Percentiles rank a stretch among this genome's conserved stretches.
Evolutionary conservation across 306 rosid species (phyloP).

Genomic region (Leucaena leucocephala): DNA sequence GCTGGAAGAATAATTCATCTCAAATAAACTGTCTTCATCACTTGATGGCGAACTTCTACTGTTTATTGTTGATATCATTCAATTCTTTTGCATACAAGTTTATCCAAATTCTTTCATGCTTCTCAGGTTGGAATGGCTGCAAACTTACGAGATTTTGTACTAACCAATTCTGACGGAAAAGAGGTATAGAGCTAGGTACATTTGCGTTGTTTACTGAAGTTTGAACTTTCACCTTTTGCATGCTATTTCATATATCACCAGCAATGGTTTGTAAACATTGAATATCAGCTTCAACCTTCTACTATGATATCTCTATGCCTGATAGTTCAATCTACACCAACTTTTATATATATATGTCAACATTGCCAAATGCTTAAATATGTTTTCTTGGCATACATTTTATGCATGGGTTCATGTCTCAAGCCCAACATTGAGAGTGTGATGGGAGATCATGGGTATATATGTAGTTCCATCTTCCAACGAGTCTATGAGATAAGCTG

Average conservation of each 20-base stretch:
- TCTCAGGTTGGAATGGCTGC: conserved; percentile 94
- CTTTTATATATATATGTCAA: neutral
- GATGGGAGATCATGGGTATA: neutral
- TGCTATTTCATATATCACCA: neutral
- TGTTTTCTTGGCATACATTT: neutral
- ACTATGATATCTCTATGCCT: neutral
- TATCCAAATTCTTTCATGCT: conserved; percentile 27
- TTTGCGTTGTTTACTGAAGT: conserved; percentile 22
- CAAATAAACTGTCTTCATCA: neutral
- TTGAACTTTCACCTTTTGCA: conserved; percentile 27
- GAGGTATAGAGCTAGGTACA: conserved; percentile 60
- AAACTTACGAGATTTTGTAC: conserved; percentile 76
- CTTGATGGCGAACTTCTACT: neutral
- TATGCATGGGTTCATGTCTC: conserved; percentile 5
- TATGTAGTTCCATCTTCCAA: neutral
- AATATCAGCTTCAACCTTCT: neutral
- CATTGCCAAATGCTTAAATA: neutral
- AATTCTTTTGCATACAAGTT: conserved; percentile 1
- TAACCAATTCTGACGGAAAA: conserved; percentile 72
- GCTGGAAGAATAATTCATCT: neutral
- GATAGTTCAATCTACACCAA: neutral
- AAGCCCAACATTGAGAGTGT: neutral
- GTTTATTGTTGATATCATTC: neutral
- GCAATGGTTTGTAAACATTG: neutral
- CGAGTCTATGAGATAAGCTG: neutral